Base-by-base conservation (phyloP, 106 monocot species). In the Iris macrosiphon region DNA sequence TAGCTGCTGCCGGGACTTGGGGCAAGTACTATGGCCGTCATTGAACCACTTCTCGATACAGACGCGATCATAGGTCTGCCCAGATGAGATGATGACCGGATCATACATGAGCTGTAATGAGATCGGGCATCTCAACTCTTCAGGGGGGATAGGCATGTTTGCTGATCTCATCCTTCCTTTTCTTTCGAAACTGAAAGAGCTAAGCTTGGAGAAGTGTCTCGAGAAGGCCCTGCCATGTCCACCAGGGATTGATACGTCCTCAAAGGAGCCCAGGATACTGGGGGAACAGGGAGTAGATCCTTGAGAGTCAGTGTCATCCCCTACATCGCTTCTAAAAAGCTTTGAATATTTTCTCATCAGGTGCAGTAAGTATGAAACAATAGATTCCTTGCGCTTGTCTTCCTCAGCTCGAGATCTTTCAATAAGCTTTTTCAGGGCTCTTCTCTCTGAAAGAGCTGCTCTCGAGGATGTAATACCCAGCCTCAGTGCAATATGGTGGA, bases 321-420 rank as follows among this genome's bases (percentile, higher is more conserved):
- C 43, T 2, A 61, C 16, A 11, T 89, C 83, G 71, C 68, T 84
- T 62, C 76, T 72, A 64, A 89, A 84, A 30, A 79, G 66, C 59
- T 80, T 83, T 15, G 89, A 83, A 45, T 83, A 89, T 64, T 83
- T 89, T 64, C 83, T 76, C 75, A 89, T 70, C 22, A 83, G 79
- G 49, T 83, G 63, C 39, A 73, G 55, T 12, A 89, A 40, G 54
- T 77, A 83, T 33, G 79, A 54, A 23, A 79, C 79, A 56, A 79
- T 79, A 9, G 73, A 84, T 68, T 84, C 89, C 54, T 83, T 89
- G 25, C 59, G 31, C 35, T 74, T 67, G 58, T 84, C 80, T 40
- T 80, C 67, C 44, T 84, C 73, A 18, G 57, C 33, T 38, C 74
- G 77, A 12, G 84, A 75, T 59, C 49, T 76, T 45, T 89, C 73